Evolutionary conservation across 768 basidiomycete species (phyloP).

Genomic region (Boletus rufocinnamomeus): DNA sequence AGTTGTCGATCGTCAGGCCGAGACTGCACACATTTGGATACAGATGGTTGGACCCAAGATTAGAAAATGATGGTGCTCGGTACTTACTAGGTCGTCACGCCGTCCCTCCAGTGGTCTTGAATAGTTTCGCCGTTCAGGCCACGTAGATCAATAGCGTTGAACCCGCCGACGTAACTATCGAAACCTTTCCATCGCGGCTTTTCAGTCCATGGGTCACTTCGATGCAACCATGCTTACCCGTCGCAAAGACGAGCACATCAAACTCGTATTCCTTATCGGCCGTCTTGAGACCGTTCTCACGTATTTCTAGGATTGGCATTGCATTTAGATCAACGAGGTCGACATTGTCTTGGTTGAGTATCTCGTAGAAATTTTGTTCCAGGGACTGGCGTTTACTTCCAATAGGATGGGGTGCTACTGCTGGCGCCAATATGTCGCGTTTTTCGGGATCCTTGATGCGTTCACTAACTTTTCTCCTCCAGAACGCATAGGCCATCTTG

Average conservation of each 20-base stretch:
- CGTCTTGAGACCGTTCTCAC: constrained; percentile 11
- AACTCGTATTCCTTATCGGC: constrained; percentile 7
- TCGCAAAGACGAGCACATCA: constrained; percentile 21
- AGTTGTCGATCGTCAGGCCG: constrained; percentile 17
- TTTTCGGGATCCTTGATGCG: constrained; percentile 16
- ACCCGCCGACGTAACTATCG: constrained; percentile 6
- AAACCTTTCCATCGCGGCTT: constrained; percentile 6
- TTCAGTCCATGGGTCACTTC: neutral
- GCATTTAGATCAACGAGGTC: constrained; percentile 15
- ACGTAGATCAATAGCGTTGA: constrained; percentile 14
- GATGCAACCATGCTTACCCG: constrained; percentile 1
- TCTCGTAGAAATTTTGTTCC: constrained; percentile 17
- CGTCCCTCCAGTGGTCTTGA: constrained; percentile 20
- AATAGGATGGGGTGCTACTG: constrained; percentile 12
- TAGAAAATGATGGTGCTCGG: neutral
- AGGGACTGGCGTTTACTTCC: constrained; percentile 8
- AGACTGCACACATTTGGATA: constrained; percentile 4
- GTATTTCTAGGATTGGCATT: constrained; percentile 13
- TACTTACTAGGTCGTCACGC: constrained; percentile 18
- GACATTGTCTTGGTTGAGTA: constrained; percentile 19
- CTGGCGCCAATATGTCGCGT: constrained; percentile 17
- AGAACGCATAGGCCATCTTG: constrained; percentile 8
- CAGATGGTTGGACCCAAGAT: neutral
- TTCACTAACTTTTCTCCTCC: constrained; percentile 19
- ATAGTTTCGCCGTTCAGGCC: constrained; percentile 14